phyloP scores from a whole-genome alignment of 305 asterid species.

The Lippia alba region DNA sequence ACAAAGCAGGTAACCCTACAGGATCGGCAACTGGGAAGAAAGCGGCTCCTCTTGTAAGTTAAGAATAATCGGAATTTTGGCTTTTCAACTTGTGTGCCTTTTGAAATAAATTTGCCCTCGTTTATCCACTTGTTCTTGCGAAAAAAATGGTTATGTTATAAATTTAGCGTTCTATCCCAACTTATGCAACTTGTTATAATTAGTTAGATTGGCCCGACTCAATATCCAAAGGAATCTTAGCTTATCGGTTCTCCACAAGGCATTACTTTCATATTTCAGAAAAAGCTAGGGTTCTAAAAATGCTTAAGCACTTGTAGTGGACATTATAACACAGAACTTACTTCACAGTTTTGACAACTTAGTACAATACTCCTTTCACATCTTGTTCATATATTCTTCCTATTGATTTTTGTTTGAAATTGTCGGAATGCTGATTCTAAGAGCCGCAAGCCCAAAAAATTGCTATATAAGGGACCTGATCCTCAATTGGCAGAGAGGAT shows the following conservation, averaged over 20 bases:
- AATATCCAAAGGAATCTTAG: conserved; percentile 16
- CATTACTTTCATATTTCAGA: conserved; percentile 6
- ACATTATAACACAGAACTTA: conserved; percentile 5
- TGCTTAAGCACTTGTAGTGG: conserved; percentile 22
- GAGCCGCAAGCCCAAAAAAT: conserved; percentile 78
- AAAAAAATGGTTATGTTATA: neutral
- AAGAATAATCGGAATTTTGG: conserved; percentile 14
- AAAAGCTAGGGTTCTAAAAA: neutral
- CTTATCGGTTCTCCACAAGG: neutral
- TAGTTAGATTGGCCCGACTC: conserved; percentile 6
- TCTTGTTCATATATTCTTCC: conserved; percentile 1
- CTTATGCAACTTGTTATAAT: conserved; percentile 5
- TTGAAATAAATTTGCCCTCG: neutral
- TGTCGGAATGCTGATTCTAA: conserved; percentile 80
- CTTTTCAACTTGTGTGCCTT: neutral
- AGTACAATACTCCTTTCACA: conserved; percentile 7
- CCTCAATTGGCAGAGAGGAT: conserved; percentile 98
- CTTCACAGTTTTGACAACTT: too few species aligned
- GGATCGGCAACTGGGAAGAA: conserved; percentile 77
- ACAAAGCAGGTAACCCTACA: conserved; percentile 66
- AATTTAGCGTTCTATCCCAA: neutral
- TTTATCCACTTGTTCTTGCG: conserved; percentile 5
- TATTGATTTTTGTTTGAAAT: conserved; percentile 26
- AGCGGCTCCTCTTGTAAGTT: conserved; percentile 73
- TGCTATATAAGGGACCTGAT: conserved; percentile 96